Percentiles rank a stretch among this genome's conserved stretches.
phyloP scores from a whole-genome alignment of 345 rosid species.

The Aurinia saxatilis region DNA sequence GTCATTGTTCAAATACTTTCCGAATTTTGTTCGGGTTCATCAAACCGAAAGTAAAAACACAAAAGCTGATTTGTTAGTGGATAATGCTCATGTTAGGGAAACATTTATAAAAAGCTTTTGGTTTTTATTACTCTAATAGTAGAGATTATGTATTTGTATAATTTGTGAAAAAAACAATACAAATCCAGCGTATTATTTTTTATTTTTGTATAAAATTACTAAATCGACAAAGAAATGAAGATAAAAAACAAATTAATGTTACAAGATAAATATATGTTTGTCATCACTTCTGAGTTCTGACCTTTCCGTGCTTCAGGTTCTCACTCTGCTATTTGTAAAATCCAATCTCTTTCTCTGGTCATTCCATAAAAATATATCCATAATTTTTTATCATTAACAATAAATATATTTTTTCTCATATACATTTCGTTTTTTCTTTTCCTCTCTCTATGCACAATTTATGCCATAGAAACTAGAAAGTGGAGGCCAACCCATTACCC shows the following conservation, averaged over 20 bases:
- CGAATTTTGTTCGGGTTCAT: too few species aligned
- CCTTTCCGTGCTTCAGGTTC: constrained; percentile 15
- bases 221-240: neutral
- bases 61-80: too few species aligned
- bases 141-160: too few species aligned
- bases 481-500: constrained; percentile 21
- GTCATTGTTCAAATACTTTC: too few species aligned
- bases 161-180: too few species aligned
- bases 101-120: too few species aligned
- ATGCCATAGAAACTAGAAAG: constrained; percentile 10
- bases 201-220: too few species aligned
- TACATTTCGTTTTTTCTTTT: neutral
- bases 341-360: constrained; percentile 23
- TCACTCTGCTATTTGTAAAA: constrained; percentile 10
- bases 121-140: too few species aligned
- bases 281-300: constrained; percentile 12
- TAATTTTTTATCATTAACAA: neutral
- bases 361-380: neutral
- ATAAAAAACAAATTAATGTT: neutral
- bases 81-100: too few species aligned
- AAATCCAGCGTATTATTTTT: too few species aligned
- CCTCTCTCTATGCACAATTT: neutral
- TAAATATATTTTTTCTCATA: neutral
- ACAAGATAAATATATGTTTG: neutral
- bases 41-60: too few species aligned